Conservation (phyloP, 768 basidiomycete genomes). For the Naganishia vaughanmartiniae region DNA sequence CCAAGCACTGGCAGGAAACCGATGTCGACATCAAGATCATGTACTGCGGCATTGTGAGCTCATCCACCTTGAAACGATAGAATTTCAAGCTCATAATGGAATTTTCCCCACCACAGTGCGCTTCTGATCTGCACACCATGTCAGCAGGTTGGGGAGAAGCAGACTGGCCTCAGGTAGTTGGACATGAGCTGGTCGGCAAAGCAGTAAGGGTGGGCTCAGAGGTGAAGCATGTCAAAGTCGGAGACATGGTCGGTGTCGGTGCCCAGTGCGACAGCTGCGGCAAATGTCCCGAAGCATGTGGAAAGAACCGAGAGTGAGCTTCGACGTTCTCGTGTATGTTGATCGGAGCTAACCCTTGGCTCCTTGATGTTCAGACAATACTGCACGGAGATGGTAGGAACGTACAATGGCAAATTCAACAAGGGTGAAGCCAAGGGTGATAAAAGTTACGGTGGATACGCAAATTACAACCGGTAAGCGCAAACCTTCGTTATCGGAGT, state of each 20-base stretch:
- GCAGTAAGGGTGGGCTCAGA: conserved; percentile 59
- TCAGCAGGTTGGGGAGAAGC: conserved; percentile 54
- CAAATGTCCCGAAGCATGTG: conserved; percentile 56
- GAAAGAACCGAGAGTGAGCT: conserved; percentile 42
- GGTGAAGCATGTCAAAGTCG: conserved; percentile 60
- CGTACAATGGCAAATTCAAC: conserved; percentile 42
- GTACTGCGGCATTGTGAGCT: conserved; percentile 43
- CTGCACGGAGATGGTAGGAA: conserved; percentile 30
- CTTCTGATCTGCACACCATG: conserved; percentile 58
- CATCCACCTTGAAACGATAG: neutral
- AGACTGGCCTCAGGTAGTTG: conserved; percentile 48
- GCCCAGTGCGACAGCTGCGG: conserved; percentile 61
- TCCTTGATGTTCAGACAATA: neutral
- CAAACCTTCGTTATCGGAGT: neutral
- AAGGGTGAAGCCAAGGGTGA: conserved; percentile 37
- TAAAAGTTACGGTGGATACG: conserved; percentile 44
- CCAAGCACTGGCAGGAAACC: conserved; percentile 59
- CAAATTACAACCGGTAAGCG: conserved; percentile 29
- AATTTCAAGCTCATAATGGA: neutral
- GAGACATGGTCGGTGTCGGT: conserved; percentile 61
- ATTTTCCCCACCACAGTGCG: conserved; percentile 51
- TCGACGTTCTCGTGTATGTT: neutral
- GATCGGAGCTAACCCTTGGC: neutral
- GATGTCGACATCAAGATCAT: conserved; percentile 58
- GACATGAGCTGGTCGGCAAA: conserved; percentile 62